Base-by-base conservation (phyloP, 768 basidiomycete genomes). In the Leccinum disarticulatum region DNA sequence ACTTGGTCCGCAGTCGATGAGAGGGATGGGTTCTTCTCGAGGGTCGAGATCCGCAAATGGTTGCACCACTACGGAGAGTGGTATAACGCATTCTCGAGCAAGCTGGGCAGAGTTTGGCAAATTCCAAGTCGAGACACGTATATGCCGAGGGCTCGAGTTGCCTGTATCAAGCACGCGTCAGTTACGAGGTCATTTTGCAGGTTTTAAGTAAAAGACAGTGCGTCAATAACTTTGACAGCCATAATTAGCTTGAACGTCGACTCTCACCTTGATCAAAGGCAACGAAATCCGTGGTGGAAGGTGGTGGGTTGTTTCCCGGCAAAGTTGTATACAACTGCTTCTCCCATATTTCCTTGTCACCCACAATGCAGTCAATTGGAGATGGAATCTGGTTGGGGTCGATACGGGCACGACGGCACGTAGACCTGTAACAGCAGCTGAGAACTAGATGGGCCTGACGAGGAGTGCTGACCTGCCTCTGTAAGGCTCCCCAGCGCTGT, bases 361-460 rank as follows among this genome's bases (percentile, higher is more conserved):
- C 74, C 66, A 93, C 90, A 54, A 90, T 85, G 13, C 85, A 79
- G 46, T 90, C 87, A 15, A 92, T 86, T 25, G 93, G 89, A 3
- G 94, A 95, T n/a, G 97, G 97, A 30, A 98, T 87, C 69, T 96
- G 94, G 65, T 77, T 82, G 7, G 90, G 87, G 71, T 98, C 92
- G 66, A 99, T 93, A 58, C 87, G 85, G 50, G 88, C 81, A 22
- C 22, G 22, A 22, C 22, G 22, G 22, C 22, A 43, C 91, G 84
- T 57, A 91, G 81, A 58, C 93, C 93, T 90, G 65, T 9, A 54
- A 64, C 15, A 28, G 47, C 43, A 31, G 31, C 35, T 64, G 54
- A 68, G 48, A 41, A 59, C 25, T 8, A 27, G 17, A 22, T 48
- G 33, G 33, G 28, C 33, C 31, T 8, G 43, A 47, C 35, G 10